A percentile compares a stretch with the other conserved stretches of the same genome.
phyloP scores from a whole-genome alignment of 495 filamentous ascomycete species.

The Aspergillus ellipticus region DNA sequence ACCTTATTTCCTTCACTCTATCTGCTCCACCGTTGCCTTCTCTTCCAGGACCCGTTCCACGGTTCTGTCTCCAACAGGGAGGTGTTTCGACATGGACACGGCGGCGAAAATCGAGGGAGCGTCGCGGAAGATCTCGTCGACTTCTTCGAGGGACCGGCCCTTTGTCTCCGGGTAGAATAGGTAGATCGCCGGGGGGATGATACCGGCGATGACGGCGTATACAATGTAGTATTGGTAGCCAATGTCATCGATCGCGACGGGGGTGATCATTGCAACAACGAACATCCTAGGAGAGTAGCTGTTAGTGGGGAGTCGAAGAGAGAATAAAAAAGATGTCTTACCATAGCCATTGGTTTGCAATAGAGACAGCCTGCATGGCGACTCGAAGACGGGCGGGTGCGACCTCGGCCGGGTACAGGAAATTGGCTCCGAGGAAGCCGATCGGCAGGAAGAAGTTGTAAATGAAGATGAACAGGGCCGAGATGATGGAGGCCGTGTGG shows the following conservation, averaged over 20 bases:
- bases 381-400: slow-evolving; percentile 44
- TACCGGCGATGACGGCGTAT: slow-evolving; percentile 30
- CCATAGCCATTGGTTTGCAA: slow-evolving; percentile 45
- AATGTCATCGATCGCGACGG: slow-evolving; percentile 46
- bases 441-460: slow-evolving; percentile 52
- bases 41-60: slow-evolving; percentile 1
- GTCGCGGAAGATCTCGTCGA: slow-evolving; percentile 15
- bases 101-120: slow-evolving; percentile 1
- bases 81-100: slow-evolving; percentile 3
- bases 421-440: slow-evolving; percentile 50
- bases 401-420: slow-evolving; percentile 50
- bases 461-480: slow-evolving; percentile 40
- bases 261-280: slow-evolving; percentile 53
- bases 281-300: slow-evolving; percentile 21
- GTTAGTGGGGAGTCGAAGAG: neutral
- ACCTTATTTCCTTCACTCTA: slow-evolving; percentile 2
- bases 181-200: slow-evolving; percentile 48
- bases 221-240: slow-evolving; percentile 55
- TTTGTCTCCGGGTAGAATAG: slow-evolving; percentile 49
- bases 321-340: neutral
- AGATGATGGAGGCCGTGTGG: slow-evolving; percentile 31
- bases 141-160: slow-evolving; percentile 12
- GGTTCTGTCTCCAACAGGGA: neutral
- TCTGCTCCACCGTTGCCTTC: neutral
- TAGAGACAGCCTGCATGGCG: slow-evolving; percentile 43